Conservation (phyloP, 352 stramenopile genomes). For the Phytophthora sojae region DNA sequence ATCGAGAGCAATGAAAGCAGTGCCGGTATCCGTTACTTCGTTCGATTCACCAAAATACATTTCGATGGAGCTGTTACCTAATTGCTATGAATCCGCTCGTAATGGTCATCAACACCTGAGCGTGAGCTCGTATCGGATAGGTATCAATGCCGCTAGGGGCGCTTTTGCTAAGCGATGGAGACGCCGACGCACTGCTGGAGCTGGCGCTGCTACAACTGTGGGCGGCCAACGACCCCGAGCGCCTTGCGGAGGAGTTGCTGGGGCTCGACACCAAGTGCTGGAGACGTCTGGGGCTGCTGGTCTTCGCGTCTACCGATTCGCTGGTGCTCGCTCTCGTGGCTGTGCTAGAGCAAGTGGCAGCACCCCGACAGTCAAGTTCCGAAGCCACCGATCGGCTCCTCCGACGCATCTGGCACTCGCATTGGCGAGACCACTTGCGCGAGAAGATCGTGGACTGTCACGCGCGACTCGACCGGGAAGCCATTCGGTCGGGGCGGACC, state of each 20-base stretch:
- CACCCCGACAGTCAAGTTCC: slow-evolving; percentile 1
- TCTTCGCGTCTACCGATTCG: slow-evolving; percentile 30
- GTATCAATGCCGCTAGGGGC: slow-evolving; percentile 13
- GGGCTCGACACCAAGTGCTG: slow-evolving; percentile 31
- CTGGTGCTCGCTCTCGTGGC: slow-evolving; percentile 34
- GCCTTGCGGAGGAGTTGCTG: slow-evolving; percentile 21
- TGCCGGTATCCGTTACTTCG: slow-evolving; percentile 9
- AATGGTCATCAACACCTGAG: slow-evolving; percentile 9
- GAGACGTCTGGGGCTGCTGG: slow-evolving; percentile 31
- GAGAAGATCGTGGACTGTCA: slow-evolving; percentile 38
- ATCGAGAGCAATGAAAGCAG: no score
- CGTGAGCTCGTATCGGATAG: background rate
- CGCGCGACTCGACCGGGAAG: slow-evolving; percentile 29
- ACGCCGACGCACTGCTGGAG: slow-evolving; percentile 29
- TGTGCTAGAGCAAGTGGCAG: slow-evolving; percentile 23
- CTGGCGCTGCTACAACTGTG: slow-evolving; percentile 35
- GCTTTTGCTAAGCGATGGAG: slow-evolving; percentile 19
- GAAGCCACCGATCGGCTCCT: slow-evolving; percentile 13
- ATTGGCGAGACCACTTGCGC: slow-evolving; percentile 26
- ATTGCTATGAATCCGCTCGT: slow-evolving; percentile 24
- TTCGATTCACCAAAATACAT: slow-evolving; percentile 27
- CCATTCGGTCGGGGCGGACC: slow-evolving; percentile 21
- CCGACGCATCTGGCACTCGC: slow-evolving; percentile 25
- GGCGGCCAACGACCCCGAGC: slow-evolving; percentile 17
- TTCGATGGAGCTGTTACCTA: slow-evolving; percentile 30